These are phyloP conservation scores for Geotrichum aggregatum DNA, from an alignment of 1,139 yeast species.

Conservation along the genomic window DNA sequence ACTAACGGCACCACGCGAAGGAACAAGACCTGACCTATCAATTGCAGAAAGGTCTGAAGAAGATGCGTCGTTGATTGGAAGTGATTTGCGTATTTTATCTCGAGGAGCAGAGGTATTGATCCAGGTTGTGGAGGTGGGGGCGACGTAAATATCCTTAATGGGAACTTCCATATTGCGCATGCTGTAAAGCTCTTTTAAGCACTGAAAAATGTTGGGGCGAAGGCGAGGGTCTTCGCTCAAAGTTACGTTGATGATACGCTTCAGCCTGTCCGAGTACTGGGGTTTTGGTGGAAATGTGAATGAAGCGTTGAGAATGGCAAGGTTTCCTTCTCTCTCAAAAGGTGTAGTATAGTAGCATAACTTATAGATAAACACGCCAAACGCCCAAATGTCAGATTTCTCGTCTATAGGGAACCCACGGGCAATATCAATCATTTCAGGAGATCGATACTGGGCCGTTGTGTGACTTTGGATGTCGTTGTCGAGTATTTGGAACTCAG, in stretches of 20 bases:
- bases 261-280: constrained; percentile 39
- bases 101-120: constrained; percentile 24
- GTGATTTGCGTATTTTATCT: constrained; percentile 6
- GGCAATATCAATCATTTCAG: constrained; percentile 91
- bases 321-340: constrained; percentile 70
- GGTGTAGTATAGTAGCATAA: constrained; percentile 94
- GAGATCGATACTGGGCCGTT: constrained; percentile 95
- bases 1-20: constrained; percentile 9
- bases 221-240: constrained; percentile 72
- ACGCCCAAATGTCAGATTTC: constrained; percentile 95
- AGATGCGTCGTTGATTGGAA: constrained; percentile 8
- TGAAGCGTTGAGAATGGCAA: constrained; percentile 61
- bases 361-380: constrained; percentile 90
- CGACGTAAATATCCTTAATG: constrained; percentile 35
- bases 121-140: constrained; percentile 20
- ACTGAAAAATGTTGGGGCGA: constrained; percentile 85
- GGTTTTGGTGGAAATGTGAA: constrained; percentile 54
- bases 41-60: background rate
- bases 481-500: constrained; percentile 64
- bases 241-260: constrained; percentile 61
- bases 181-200: constrained; percentile 63
- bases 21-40: background rate
- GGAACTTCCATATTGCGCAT: constrained; percentile 56
- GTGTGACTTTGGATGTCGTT: constrained; percentile 89
- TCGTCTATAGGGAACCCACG: constrained; percentile 87